These are phyloP conservation scores for Magnusiomyces clavatus DNA, from an alignment of 1,139 yeast genomes.

Conservation along the genomic window DNA sequence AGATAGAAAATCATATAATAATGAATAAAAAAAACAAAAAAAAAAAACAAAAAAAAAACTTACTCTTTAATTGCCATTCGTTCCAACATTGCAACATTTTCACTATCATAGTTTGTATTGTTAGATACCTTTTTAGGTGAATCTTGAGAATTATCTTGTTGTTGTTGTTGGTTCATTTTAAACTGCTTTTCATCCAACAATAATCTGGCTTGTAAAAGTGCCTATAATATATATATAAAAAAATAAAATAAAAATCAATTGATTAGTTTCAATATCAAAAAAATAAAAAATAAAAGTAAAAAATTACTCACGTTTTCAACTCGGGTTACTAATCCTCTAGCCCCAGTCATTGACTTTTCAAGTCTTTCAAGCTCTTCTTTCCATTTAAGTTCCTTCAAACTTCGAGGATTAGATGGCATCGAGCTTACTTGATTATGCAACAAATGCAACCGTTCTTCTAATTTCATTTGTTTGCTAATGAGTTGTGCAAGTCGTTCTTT, in stretches of 20 bases:
- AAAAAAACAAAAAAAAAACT: background rate
- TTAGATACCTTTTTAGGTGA: no score
- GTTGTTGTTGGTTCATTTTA: background rate
- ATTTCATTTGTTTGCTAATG: slow-evolving; percentile 27
- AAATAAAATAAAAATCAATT: no score
- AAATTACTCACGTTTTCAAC: slow-evolving; percentile 10
- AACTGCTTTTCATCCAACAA: background rate
- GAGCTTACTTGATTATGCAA: slow-evolving; percentile 27
- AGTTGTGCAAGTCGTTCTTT: slow-evolving; percentile 12
- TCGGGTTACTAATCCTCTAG: slow-evolving; percentile 21
- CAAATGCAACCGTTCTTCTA: slow-evolving; percentile 30
- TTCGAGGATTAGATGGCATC: slow-evolving; percentile 26
- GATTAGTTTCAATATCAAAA: background rate
- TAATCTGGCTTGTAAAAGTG: background rate
- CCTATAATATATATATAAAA: background rate
- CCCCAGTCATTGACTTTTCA: slow-evolving; percentile 16
- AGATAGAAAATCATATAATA: background rate
- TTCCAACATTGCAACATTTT: background rate
- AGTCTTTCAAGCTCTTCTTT: slow-evolving; percentile 36
- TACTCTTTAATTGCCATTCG: background rate
- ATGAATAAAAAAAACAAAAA: background rate
- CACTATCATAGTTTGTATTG: no score
- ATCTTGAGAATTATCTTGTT: no score
- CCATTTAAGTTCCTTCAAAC: slow-evolving; percentile 40
- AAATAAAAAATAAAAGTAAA: background rate